Evolutionary conservation across 2,329 filamentous ascomycete species (phyloP), one percentile per base, ranked within the genome.

Genomic region (Cordyceps fumosorosea): DNA sequence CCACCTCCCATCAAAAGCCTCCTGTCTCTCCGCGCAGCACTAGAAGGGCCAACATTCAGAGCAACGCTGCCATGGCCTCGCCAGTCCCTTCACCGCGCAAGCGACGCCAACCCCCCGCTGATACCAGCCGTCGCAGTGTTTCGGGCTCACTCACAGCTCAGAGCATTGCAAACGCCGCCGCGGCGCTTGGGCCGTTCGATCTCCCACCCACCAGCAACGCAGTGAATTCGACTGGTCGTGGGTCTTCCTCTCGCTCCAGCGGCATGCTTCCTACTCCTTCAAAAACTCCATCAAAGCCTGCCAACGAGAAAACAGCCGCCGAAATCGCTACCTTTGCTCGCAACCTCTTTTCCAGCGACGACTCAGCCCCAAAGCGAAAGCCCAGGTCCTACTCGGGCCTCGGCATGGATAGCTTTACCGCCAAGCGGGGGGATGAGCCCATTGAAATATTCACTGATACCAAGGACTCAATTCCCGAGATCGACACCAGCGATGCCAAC

Each of bases 391-490:
- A 84, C 71, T 79, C 76, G 5, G 80, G 81, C 56, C 74, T 81
- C 50, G 77, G 80, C 12, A 69, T 87, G 65, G 81, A 83, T 65
- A 87, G 84, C 73, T 87, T 88, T 70, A 76, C 74, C 26, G 80
- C 74, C 8, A 82, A 85, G 56, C 80, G 83, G n/a, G 75, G 80
- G 8, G 80, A 84, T 48, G 77, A 81, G 48, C 73, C 79, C n/a
- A 89, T 93, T 67, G 74, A 83, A 66, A 90, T 93, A 69, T 93
- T 86, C 71, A 92, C 88, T 47, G 90, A 95, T 72, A 85, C 89
- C 0, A 88, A 91, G 66, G 92, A 96, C 67, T 86, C 88, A 60
- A 75, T 92, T 48, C 90, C 90, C 22, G 82, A 86, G 65, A 76
- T 84, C 48, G 89, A 91, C 68, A 72, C 76, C n/a, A 85, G 81